phyloP scores from a whole-genome alignment of 208 protist species.

The Trypanosoma cruzi region DNA sequence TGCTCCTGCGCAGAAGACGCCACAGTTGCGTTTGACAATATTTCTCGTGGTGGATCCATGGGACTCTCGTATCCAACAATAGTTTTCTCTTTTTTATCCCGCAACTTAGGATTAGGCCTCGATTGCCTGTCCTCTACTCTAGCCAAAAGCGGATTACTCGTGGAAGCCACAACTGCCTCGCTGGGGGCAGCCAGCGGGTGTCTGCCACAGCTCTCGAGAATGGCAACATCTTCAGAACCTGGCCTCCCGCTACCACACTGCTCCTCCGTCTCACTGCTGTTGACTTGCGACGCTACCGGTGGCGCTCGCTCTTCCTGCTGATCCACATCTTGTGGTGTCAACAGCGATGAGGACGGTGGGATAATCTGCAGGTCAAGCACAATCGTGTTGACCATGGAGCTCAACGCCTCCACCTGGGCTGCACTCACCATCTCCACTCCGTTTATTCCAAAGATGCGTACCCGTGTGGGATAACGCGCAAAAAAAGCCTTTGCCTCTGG shows the following conservation, averaged over 20 bases:
- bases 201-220: not conserved
- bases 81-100: not conserved
- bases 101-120: not conserved
- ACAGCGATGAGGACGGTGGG: not conserved
- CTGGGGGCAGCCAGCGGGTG: not conserved
- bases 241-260: not conserved
- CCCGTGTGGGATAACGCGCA: slow-evolving; percentile 1
- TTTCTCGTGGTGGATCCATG: not conserved
- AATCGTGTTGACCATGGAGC: slow-evolving; percentile 16
- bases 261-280: not conserved
- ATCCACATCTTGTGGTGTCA: not conserved
- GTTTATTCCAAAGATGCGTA: slow-evolving; percentile 26
- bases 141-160: not conserved
- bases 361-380: slow-evolving; percentile 20
- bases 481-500: slow-evolving; percentile 13
- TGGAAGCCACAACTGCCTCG: not conserved
- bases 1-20: not conserved
- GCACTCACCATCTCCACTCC: slow-evolving; percentile 22
- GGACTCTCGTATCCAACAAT: not conserved
- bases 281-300: not conserved
- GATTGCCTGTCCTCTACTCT: not conserved
- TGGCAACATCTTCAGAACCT: not conserved
- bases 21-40: not conserved
- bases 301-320: not conserved
- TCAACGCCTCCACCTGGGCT: slow-evolving; percentile 20